Percentiles rank a stretch among this genome's conserved stretches.
These are phyloP conservation scores for Neonectria punicea DNA, from an alignment of 2,329 filamentous ascomycete species.

Conservation along the genomic window DNA sequence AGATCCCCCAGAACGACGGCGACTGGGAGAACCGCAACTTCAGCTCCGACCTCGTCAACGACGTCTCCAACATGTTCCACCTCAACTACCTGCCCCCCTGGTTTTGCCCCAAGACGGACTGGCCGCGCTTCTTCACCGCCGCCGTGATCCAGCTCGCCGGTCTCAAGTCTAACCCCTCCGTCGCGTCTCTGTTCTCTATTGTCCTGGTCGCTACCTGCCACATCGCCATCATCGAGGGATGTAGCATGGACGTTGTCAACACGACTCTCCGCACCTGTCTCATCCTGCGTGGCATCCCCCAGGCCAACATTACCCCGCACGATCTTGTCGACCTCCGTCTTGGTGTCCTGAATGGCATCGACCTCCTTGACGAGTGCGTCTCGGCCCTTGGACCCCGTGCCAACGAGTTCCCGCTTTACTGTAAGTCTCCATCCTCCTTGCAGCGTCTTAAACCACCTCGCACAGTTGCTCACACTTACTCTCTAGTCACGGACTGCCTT, in stretches of 20 bases:
- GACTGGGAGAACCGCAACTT: not conserved
- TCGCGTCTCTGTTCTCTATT: not conserved
- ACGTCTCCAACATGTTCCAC: not conserved
- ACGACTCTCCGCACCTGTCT: not conserved
- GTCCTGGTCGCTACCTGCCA: not conserved
- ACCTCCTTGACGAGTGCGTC: not conserved
- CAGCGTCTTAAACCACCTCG: not conserved
- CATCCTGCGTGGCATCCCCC: not conserved
- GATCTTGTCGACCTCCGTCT: not conserved
- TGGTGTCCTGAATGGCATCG: not conserved
- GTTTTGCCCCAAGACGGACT: not conserved
- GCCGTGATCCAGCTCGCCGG: accelerated
- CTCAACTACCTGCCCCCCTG: not conserved
- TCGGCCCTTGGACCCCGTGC: not conserved
- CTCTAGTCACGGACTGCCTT: not conserved
- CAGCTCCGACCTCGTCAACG: no score
- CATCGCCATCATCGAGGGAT: not conserved
- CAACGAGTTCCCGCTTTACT: not conserved
- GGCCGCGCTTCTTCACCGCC: not conserved
- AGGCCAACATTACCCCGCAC: not conserved
- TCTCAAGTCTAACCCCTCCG: not conserved
- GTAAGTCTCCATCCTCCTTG: not conserved
- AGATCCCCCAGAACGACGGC: not conserved
- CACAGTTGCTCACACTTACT: not conserved
- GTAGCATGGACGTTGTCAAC: not conserved